Evolutionary conservation across 768 basidiomycete species (phyloP).

Genomic region (Lenzites betulinus): DNA sequence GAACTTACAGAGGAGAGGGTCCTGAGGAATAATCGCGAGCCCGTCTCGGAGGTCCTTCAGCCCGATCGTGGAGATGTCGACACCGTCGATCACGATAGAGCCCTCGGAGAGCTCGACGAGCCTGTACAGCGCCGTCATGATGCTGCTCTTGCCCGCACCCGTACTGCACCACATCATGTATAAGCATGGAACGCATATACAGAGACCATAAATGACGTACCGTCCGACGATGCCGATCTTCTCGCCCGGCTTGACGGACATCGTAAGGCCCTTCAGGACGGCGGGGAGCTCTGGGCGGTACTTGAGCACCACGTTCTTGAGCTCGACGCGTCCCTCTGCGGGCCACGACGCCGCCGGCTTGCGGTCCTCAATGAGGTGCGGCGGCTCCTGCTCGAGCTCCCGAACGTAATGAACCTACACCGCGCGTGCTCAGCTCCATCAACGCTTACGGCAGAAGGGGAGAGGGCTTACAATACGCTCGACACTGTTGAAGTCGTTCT

Average conservation of each 20-base stretch:
- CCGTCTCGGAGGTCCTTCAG: constrained; percentile 68
- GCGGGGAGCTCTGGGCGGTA: constrained; percentile 89
- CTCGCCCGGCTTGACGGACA: constrained; percentile 74
- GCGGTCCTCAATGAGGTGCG: constrained; percentile 61
- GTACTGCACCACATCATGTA: constrained; percentile 43
- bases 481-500: constrained; percentile 93
- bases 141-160: constrained; percentile 87
- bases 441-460: neutral
- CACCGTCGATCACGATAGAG: constrained; percentile 73
- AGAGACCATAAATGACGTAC: constrained; percentile 30
- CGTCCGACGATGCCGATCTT: constrained; percentile 91
- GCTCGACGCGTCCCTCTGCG: constrained; percentile 64
- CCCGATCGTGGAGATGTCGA: constrained; percentile 84
- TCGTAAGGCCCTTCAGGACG: constrained; percentile 80
- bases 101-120: constrained; percentile 81
- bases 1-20: constrained; percentile 57
- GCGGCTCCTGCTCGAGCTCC: constrained; percentile 80
- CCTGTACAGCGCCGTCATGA: constrained; percentile 87
- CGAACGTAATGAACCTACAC: constrained; percentile 68
- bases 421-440: neutral
- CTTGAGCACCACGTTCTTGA: constrained; percentile 74
- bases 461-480: constrained; percentile 58
- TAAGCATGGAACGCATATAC: neutral
- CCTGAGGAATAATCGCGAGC: constrained; percentile 84
- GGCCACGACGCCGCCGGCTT: constrained; percentile 76